Percentiles rank a stretch among this genome's conserved stretches.
Conservation (phyloP, 306 rosid species). For the Citrullus amarus region DNA sequence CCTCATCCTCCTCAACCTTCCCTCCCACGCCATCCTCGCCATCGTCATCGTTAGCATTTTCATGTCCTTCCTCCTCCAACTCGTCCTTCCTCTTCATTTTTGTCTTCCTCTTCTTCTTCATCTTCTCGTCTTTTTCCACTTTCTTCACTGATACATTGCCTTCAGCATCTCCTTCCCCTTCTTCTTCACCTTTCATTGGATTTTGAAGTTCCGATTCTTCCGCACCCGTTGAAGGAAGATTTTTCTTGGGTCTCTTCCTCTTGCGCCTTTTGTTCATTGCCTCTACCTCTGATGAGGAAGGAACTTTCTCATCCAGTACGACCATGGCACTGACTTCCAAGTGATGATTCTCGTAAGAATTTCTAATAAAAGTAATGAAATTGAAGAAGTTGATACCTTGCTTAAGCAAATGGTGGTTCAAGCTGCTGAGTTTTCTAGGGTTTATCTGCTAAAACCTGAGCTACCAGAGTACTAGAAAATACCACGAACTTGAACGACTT, state of each 20-base stretch:
- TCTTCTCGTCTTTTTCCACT: slow-evolving; percentile 4
- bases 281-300: slow-evolving; percentile 15
- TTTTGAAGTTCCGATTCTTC: slow-evolving; percentile 3
- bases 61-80: not conserved
- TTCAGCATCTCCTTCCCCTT: not conserved
- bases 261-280: slow-evolving; percentile 34
- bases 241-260: slow-evolving; percentile 37
- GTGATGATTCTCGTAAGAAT: not conserved
- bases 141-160: not conserved
- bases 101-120: slow-evolving; percentile 11
- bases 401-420: too few relatives aligned
- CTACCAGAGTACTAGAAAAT: not conserved
- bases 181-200: not conserved
- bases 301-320: slow-evolving; percentile 11
- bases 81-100: not conserved
- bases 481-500: not conserved
- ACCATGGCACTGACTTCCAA: slow-evolving; percentile 19
- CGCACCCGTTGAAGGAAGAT: not conserved
- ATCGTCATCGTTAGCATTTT: not conserved
- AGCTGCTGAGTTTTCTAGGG: not conserved
- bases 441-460: not conserved
- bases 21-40: not conserved
- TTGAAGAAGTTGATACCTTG: not conserved
- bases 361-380: not conserved
- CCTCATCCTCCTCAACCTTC: not conserved